Evolutionary conservation across 2,329 filamentous ascomycete genomes (phyloP), one percentile per base, ranked within the genome.

Genomic region (Colletotrichum lentis): DNA sequence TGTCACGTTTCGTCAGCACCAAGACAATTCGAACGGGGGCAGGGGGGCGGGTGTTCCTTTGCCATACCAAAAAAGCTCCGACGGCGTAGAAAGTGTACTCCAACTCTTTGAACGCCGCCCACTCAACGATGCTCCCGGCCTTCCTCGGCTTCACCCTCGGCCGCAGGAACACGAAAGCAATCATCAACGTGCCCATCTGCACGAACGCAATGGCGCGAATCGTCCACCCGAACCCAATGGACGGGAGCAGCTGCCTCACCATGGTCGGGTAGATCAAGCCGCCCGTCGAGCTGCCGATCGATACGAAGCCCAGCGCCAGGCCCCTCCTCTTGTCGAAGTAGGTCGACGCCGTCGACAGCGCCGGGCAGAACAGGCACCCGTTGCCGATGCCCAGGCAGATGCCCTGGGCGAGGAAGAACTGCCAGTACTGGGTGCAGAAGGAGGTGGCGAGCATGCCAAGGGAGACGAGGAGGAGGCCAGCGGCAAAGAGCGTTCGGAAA

Each of bases 351-450:
- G 90, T 84, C 1, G 90, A 86, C 39, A 92, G 82, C 49, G 84
- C 82, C 0, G 90, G 87, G 55, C 88, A 85, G 76, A 90, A 92
- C 5, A 91, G 77, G 69, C 83, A 87, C 6, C 89, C 89, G 64
- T 85, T 85, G 1, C 87, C 89, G 0, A 89, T 59, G 1, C 87
- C 87, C 70, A 84, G 78, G 62, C 82, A 83, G 11, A 87, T 67
- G 3, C 87, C 87, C 73, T 88, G 86, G 0, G 84, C 77, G 1
- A 88, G 76, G 22, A 89, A 74, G 1, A 87, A 74, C 62, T 89
- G 86, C 82, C 82, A 87, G 78, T 87, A 88, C 46, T 77, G 70
- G 0, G 78, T 80, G 27, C 78, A 79, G 11, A 76, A 75, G 0
- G 82, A 80, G 0, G 83, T 81, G 1, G 76, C 74, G 73, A 89